phyloP scores from a whole-genome alignment of 129 eudicot genomes.

The Centella asiatica region DNA sequence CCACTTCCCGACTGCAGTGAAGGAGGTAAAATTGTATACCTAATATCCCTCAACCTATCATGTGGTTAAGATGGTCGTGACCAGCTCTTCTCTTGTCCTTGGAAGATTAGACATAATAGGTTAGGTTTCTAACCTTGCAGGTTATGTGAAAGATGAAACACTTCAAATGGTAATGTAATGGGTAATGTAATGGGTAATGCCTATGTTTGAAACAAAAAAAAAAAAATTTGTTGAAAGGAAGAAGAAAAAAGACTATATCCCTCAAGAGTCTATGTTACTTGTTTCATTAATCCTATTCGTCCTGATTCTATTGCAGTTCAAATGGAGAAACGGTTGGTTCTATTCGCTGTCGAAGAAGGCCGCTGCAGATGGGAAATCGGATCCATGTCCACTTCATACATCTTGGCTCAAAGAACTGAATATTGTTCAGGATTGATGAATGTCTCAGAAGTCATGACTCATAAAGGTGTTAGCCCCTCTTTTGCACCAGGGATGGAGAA shows the following conservation, averaged over 20 bases:
- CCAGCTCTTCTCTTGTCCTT: too few relatives aligned
- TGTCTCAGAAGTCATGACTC: not conserved
- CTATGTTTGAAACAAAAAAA: too few relatives aligned
- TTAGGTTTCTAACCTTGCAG: not conserved
- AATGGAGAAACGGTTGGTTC: constrained; percentile 99
- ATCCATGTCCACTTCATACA: constrained; percentile 92
- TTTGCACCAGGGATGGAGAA: too few relatives aligned
- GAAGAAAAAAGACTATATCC: too few relatives aligned
- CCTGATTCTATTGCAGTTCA: constrained; percentile 47
- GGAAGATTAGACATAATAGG: not conserved
- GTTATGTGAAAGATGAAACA: too few relatives aligned
- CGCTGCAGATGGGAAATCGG: constrained; percentile 67
- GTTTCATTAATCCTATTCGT: not conserved
- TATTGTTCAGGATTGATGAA: constrained; percentile 23
- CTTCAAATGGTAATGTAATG: too few relatives aligned
- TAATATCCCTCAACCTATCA: too few relatives aligned
- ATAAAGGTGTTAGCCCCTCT: too few relatives aligned
- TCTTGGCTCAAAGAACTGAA: constrained; percentile 82
- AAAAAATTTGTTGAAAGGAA: too few relatives aligned
- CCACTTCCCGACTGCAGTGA: constrained; percentile 98
- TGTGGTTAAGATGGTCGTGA: too few relatives aligned
- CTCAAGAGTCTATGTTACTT: not conserved
- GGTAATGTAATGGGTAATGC: too few relatives aligned
- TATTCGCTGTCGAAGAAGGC: constrained; percentile 89
- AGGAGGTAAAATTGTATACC: constrained; percentile 68